Percentiles rank a stretch among this genome's conserved stretches.
These are phyloP conservation scores for Skeletonema marinoi DNA, from an alignment of 108 stramenopile species.

Conservation along the genomic window DNA sequence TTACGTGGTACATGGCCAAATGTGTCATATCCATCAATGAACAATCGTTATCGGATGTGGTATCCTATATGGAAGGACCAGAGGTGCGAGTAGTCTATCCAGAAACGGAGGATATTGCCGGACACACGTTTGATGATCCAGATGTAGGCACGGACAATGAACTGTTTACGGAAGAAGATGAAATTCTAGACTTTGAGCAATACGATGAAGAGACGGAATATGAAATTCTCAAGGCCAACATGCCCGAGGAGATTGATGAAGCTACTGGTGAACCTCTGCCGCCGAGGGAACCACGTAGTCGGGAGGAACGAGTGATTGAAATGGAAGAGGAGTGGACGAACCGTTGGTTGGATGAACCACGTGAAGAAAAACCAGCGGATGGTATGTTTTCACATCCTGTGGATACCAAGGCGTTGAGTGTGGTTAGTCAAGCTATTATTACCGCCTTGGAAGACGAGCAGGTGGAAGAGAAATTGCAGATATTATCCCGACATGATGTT, in stretches of 20 bases:
- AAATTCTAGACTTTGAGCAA: slow-evolving; percentile 57
- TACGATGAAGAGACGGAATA: slow-evolving; percentile 58
- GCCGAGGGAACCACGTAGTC: slow-evolving; percentile 23
- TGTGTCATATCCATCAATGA: slow-evolving; percentile 65
- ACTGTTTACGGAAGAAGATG: slow-evolving; percentile 57
- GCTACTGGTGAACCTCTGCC: slow-evolving; percentile 29
- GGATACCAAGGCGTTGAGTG: slow-evolving; percentile 64
- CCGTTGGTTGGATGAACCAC: slow-evolving; percentile 15
- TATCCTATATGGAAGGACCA: slow-evolving; percentile 44
- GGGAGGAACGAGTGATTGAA: slow-evolving; percentile 27
- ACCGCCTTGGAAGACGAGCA: slow-evolving; percentile 55
- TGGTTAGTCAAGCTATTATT: slow-evolving; percentile 65
- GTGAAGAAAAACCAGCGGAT: slow-evolving; percentile 17
- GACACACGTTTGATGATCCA: slow-evolving; percentile 68
- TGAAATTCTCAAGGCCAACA: slow-evolving; percentile 45
- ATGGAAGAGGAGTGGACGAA: slow-evolving; percentile 18
- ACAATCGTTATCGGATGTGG: slow-evolving; percentile 28
- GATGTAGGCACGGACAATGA: slow-evolving; percentile 56
- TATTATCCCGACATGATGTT: slow-evolving; percentile 76
- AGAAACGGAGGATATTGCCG: slow-evolving; percentile 34
- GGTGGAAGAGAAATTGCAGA: slow-evolving; percentile 64
- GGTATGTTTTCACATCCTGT: slow-evolving; percentile 49
- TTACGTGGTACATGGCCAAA: slow-evolving; percentile 81
- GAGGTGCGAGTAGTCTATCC: slow-evolving; percentile 60
- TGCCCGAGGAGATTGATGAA: slow-evolving; percentile 42